These are phyloP conservation scores for Citrullus mucosospermus DNA, from an alignment of 306 rosid species.

Conservation along the genomic window DNA sequence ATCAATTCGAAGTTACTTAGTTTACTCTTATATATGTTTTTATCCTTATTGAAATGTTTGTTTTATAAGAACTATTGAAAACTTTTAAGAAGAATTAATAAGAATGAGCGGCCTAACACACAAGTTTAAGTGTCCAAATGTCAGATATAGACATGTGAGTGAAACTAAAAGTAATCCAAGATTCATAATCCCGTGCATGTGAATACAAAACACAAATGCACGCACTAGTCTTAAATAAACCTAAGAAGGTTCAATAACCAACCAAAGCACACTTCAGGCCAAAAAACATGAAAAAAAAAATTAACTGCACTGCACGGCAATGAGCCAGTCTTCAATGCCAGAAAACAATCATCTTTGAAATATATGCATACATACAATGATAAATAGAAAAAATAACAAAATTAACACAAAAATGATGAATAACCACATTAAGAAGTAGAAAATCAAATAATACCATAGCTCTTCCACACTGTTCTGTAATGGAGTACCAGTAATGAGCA, in stretches of 20 bases:
- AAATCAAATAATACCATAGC: constrained; percentile 52
- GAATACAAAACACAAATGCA: neutral
- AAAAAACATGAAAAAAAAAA: neutral
- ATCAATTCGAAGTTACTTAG: neutral
- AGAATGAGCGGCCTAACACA: neutral
- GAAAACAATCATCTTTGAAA: neutral
- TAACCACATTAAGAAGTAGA: neutral
- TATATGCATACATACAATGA: neutral
- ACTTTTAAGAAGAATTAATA: neutral
- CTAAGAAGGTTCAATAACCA: neutral
- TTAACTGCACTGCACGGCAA: neutral
- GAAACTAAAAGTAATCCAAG: neutral
- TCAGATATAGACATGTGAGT: neutral
- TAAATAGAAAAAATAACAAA: neutral
- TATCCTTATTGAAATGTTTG: neutral
- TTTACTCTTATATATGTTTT: neutral
- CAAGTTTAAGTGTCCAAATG: neutral
- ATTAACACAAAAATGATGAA: neutral
- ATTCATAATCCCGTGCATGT: neutral
- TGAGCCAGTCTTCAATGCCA: neutral
- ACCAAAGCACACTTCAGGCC: neutral
- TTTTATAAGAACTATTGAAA: too few relatives aligned
- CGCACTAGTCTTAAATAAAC: neutral
- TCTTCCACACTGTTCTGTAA: constrained; percentile 97
- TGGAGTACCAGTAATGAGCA: constrained; percentile 97